Evolutionary conservation across 805 yeast genomes (phyloP), one percentile per base, ranked within the genome.

Genomic region (Yamadazyma paraphyllophila): DNA sequence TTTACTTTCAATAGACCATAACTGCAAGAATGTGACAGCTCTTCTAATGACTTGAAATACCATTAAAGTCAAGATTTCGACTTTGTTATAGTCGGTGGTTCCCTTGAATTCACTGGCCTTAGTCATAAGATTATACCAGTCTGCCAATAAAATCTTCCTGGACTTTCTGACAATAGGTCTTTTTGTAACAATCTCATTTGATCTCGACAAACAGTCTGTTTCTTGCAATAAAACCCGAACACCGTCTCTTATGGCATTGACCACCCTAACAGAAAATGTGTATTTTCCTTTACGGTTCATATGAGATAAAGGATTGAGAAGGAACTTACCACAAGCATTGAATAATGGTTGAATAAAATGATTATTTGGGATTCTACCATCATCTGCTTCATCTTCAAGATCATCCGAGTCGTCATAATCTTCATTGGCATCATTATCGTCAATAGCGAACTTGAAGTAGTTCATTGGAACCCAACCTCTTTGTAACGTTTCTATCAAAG

Each of bases 391-490:
- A 11, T 46, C 50, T 5, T 63, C 62, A 38, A 52, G 51, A 2
- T 72, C 73, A 11, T 46, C 69, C 15, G 45, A 60, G 32, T 44
- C 66, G 41, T 53, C 56, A n/a, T 45, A 36, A 15, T 26, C 38
- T 11, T 37, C 46, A 9, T 62, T 59, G 9, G 61, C 63, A 15
- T 56, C 56, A 4, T 54, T 49, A 2, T 54, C 59, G 10, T 56
- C 58, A 3, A 81, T 66, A 1, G 73, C 74, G 41, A 67, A 73
- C 4, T 82, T 66, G 56, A 86, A 87, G 64, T 84, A 87, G 58
- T 86, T 87, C 76, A 87, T 82, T 2, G 95, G 95, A 13, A 86
- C 88, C 95, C 95, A 87, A 13, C 95, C 95, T 50, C 89, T 67
- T 54, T 76, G 74, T 42, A 82, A 67, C 11, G 82, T 71, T 45